phyloP scores from a whole-genome alignment of 2,329 filamentous ascomycete species.

The Phoma sp. region DNA sequence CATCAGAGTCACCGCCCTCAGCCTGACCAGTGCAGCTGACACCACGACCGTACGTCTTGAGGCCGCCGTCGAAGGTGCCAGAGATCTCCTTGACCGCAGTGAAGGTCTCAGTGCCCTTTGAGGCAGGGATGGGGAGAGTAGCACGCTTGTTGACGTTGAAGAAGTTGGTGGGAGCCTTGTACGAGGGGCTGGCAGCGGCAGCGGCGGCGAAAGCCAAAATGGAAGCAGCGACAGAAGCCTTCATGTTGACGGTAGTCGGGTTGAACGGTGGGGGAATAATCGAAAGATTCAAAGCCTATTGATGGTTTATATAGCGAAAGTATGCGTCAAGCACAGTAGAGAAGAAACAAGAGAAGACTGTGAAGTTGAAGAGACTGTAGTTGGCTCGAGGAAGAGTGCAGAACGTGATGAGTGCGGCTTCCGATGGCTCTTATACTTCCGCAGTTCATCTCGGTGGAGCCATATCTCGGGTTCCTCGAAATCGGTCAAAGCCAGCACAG shows the following conservation, averaged over 20 bases:
- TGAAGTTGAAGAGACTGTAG: slow-evolving; percentile 23
- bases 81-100: slow-evolving; percentile 20
- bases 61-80: slow-evolving; percentile 34
- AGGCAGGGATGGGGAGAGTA: slow-evolving; percentile 30
- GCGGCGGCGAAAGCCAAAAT: slow-evolving; percentile 30
- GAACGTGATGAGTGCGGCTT: slow-evolving; percentile 11
- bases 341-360: slow-evolving; percentile 18
- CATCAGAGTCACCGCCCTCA: slow-evolving; percentile 54
- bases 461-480: slow-evolving; percentile 10
- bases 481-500: slow-evolving; percentile 6
- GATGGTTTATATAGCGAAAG: slow-evolving; percentile 26
- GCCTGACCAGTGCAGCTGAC: slow-evolving; percentile 49
- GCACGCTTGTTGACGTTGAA: slow-evolving; percentile 29
- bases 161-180: slow-evolving; percentile 23
- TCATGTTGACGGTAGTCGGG: slow-evolving; percentile 29
- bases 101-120: slow-evolving; percentile 31
- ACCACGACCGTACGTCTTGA: slow-evolving; percentile 35
- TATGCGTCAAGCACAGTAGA: slow-evolving; percentile 29
- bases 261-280: slow-evolving; percentile 5
- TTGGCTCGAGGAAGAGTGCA: slow-evolving; percentile 29
- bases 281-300: slow-evolving; percentile 22
- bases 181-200: slow-evolving; percentile 29
- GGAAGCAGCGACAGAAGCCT: slow-evolving; percentile 31
- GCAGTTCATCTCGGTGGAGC: neutral
- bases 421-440: slow-evolving; percentile 22